These are phyloP conservation scores for Heterobasidion occidentale DNA, from an alignment of 1,284 basidiomycete species.

Conservation along the genomic window DNA sequence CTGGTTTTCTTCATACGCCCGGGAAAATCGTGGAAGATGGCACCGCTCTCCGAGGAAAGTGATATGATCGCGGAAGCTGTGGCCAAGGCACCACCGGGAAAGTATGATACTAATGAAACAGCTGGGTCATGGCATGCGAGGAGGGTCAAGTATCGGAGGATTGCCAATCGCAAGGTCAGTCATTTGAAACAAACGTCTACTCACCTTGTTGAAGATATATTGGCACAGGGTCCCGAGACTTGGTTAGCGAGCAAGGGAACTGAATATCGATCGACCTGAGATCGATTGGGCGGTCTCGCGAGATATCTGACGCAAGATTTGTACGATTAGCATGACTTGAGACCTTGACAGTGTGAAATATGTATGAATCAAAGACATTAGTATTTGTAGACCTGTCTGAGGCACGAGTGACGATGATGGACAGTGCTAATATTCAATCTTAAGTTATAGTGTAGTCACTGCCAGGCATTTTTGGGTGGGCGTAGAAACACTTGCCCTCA, in stretches of 20 bases:
- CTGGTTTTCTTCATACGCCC: conserved; percentile 31
- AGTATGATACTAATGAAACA: conserved; percentile 17
- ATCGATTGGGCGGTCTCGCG: background rate
- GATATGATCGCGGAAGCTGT: conserved; percentile 18
- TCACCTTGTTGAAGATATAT: background rate
- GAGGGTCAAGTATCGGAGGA: conserved; percentile 1
- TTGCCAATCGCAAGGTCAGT: background rate
- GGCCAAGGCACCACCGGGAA: conserved; percentile 9
- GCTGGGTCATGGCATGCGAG: conserved; percentile 18
- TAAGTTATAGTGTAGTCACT: too few species aligned
- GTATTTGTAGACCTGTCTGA: too few species aligned
- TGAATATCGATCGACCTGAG: background rate
- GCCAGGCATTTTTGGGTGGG: too few species aligned
- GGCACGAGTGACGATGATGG: too few species aligned
- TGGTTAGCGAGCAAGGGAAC: conserved; percentile 1
- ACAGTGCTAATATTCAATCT: too few species aligned
- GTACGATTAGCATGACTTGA: background rate
- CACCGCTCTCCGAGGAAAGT: conserved; percentile 17
- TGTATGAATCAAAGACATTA: too few species aligned
- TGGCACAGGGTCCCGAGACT: background rate
- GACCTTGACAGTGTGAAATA: too few species aligned
- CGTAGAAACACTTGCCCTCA: too few species aligned
- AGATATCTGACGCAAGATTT: background rate
- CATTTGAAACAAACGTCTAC: background rate
- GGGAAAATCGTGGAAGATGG: conserved; percentile 17